Base-by-base conservation (phyloP, 2,329 filamentous ascomycete species). In the Colletotrichum musicola region DNA sequence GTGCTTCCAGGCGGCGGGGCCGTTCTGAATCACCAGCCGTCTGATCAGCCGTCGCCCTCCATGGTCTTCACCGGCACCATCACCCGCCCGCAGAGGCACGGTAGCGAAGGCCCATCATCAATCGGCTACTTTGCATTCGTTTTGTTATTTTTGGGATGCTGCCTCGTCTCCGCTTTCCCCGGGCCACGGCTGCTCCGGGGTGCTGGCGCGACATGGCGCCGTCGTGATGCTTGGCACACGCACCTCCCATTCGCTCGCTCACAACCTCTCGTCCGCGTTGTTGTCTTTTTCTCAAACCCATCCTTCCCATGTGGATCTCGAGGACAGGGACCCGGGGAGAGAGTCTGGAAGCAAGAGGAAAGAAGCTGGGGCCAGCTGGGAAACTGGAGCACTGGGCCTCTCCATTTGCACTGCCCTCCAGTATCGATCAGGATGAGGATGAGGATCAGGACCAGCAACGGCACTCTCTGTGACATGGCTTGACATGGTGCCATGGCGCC, bases 21-120 rank as follows among this genome's bases (percentile, higher is more conserved):
- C 42, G 44, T 61, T 61, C 66, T 69, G 62, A 69, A 66, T 65
- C 66, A 69, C 49, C 44, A 51, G 27, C 62, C 66, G 66, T 66
- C 44, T 69, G 66, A 69, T 69, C 66, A 69, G 20, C 66, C 58
- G 35, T 55, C 25, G 50, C 49, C 55, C 50, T 38, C 47, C 54
- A 49, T 64, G 51, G 59, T 40, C 61, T 18, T 55, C 62, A 38
- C 46, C 46, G 20, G 61, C 53, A 68, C 55, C 65, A 25, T 64
- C 61, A 68, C 64, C 65, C 54, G 20, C 64, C 65, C 54, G 20
- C 61, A 65, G 53, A 56, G 49, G 49, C 62, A 53, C 55, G 55
- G 62, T 60, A 57, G 51, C 64, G 49, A 68, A 9, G 9, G 49
- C 42, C 62, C 62, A 60, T 61, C 62, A 56, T 51, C 55, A 64